Evolutionary conservation across 169 alveolate genomes (phyloP), one percentile per base, ranked within the genome.

Genomic region (Eimeria nieschulzi): DNA sequence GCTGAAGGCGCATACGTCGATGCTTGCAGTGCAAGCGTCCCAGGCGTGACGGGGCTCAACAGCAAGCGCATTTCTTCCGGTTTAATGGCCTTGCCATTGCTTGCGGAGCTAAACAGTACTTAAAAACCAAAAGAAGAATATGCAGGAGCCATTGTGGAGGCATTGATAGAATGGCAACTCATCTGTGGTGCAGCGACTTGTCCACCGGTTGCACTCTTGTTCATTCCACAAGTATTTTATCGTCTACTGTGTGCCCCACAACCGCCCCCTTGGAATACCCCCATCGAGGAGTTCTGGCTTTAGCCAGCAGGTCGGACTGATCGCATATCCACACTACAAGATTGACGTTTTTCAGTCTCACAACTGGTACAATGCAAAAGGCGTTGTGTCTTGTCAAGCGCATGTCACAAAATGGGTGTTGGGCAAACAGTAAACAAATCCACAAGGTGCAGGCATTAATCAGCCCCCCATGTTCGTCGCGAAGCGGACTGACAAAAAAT

Each of bases 1-100:
- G 83, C 83, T 75, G 83, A 75, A 46, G 23, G 64, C 66, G 25
- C 7, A 75, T 19, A 39, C 19, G 23, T 59, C n/a, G 68, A 59
- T 5, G 68, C 23, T 19, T 15, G n/a, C n/a, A 12, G 23, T 19
- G n/a, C 15, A 59, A 19, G 68, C n/a, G 68, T 19, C 2, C 68
- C 9, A 59, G 0, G n/a, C 68, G 68, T 59, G 68, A 12, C 23
- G 15, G 68, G 68, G n/a, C 68, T 59, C 68, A 59, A 15, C 68
- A 59, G 15, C 68, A 15, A 59, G 68, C 5, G 15, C 23, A 59
- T 33, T 33, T 33, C 46, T 33, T 33, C 46, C 46, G 46, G 46
- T 33, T 33, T 33, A 33, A 33, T 3, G 46, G 68, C 23, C 0
- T 19, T 15, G n/a, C 68, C n/a, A 59, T 59, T 59, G 68, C 68